Evolutionary conservation across 2,329 filamentous ascomycete genomes (phyloP), one percentile per base, ranked within the genome.

Genomic region (Epichloe sylvatica): DNA sequence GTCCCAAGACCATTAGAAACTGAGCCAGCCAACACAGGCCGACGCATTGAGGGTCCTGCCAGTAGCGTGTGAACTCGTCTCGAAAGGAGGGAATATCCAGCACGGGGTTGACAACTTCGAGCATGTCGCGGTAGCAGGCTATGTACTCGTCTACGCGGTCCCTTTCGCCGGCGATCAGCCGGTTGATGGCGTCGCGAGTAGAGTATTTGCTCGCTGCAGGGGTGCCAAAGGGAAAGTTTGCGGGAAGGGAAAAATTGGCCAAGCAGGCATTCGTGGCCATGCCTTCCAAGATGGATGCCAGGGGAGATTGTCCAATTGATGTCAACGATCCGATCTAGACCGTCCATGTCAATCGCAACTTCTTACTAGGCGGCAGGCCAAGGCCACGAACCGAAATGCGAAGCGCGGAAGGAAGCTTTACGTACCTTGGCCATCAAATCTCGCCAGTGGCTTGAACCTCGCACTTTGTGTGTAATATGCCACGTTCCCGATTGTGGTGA

Each of bases 211-310:
- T 56, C 0, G 64, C 62, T 1, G 60, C 63, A 5, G 62, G 63
- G 0, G 63, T 66, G 6, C 64, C 64, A 53, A 67, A 67, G n/a
- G 64, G 64, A 42, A 66, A 67, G 53, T 66, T 67, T 7, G 62
- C 62, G 0, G 64, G 64, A 5, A 67, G 53, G 11, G 59, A 60
- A 45, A 66, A 65, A 52, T 63, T 65, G 45, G 63, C 60, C 30
- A 66, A 55, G 37, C 64, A 66, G 3, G 62, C 63, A 49, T 65
- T 65, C 13, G 63, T 65, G 21, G 60, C 64, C 4, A 66, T 58
- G 21, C 60, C 57, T 41, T 65, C 59, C 12, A 66, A 58, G 11
- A 62, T 61, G 9, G 54, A 49, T 21, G 58, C 55, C 0, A 66
- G 56, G 3, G 58, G 52, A n/a, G 59, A 54, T 25, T 62, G 56